Evolutionary conservation across 2,329 filamentous ascomycete genomes (phyloP).

Genomic region (Cordyceps cateniannulata): DNA sequence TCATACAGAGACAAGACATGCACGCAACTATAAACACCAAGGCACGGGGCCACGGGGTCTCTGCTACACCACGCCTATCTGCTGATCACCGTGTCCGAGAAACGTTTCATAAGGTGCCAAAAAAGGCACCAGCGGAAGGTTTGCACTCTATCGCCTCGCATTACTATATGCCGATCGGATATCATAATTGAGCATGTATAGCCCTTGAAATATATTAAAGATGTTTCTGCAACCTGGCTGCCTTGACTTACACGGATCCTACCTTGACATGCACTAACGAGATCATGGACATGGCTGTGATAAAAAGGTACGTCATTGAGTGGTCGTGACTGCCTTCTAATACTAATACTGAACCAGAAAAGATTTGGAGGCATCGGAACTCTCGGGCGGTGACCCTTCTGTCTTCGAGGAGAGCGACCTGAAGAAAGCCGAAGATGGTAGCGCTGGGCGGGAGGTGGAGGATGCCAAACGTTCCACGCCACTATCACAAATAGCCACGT

Average conservation of each 20-base stretch:
- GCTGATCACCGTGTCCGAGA: background rate
- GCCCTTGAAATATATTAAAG: background rate
- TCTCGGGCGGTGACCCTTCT: background rate
- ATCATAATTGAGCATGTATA: background rate
- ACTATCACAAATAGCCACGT: background rate
- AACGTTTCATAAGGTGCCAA: background rate
- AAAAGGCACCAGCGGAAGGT: background rate
- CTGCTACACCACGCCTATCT: background rate
- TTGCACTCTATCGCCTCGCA: background rate
- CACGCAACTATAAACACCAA: background rate
- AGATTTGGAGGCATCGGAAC: background rate
- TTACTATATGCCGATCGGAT: background rate
- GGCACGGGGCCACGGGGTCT: background rate
- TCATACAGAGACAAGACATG: background rate
- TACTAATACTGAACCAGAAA: background rate
- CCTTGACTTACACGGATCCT: background rate
- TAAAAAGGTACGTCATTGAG: background rate
- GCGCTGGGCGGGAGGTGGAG: background rate
- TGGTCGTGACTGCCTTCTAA: too few relatives aligned
- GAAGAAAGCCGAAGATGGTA: too few relatives aligned
- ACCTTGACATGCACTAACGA: background rate
- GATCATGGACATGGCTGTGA: background rate
- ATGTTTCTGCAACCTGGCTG: background rate
- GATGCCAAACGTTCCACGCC: too few relatives aligned
- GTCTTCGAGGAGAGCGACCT: too few relatives aligned